Conservation (phyloP, 495 filamentous ascomycete species). For the Aspergillus panamensis region DNA sequence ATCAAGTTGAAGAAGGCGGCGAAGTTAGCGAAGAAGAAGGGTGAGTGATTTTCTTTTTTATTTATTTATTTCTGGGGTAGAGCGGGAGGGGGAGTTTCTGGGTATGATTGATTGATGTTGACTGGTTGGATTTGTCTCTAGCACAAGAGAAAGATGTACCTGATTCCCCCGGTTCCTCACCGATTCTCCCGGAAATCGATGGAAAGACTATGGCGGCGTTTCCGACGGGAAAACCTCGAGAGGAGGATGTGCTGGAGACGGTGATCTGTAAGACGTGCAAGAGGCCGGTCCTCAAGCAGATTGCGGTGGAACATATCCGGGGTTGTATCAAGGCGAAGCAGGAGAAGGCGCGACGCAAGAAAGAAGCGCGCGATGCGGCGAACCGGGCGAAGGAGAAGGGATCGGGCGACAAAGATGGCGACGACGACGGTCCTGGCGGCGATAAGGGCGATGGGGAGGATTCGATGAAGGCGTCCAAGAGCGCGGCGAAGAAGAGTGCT, state of each 20-base stretch:
- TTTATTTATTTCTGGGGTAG: neutral
- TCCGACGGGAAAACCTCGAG: conserved; percentile 65
- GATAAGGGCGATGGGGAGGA: conserved; percentile 40
- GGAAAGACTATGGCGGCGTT: conserved; percentile 66
- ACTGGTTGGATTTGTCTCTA: neutral
- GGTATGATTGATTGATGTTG: neutral
- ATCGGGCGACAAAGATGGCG: conserved; percentile 52
- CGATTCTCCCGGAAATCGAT: conserved; percentile 70
- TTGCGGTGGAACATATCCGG: conserved; percentile 61
- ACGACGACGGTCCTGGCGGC: conserved; percentile 45
- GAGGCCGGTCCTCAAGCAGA: conserved; percentile 61
- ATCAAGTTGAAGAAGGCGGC: conserved; percentile 68
- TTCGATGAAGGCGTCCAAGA: conserved; percentile 52
- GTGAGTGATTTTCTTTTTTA: conserved; percentile 47
- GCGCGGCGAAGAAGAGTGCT: conserved; percentile 64
- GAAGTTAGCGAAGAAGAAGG: conserved; percentile 51
- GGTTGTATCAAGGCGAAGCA: conserved; percentile 72
- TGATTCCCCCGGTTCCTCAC: conserved; percentile 44
- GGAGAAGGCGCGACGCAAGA: conserved; percentile 74
- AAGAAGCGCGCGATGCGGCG: conserved; percentile 67
- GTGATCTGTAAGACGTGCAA: conserved; percentile 82
- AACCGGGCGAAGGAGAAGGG: conserved; percentile 59
- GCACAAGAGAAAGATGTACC: conserved; percentile 23
- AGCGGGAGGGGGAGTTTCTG: neutral
- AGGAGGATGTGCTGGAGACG: conserved; percentile 61